Conservation (phyloP, 805 yeast genomes). For the Kodamaea kaohsiungensis region DNA sequence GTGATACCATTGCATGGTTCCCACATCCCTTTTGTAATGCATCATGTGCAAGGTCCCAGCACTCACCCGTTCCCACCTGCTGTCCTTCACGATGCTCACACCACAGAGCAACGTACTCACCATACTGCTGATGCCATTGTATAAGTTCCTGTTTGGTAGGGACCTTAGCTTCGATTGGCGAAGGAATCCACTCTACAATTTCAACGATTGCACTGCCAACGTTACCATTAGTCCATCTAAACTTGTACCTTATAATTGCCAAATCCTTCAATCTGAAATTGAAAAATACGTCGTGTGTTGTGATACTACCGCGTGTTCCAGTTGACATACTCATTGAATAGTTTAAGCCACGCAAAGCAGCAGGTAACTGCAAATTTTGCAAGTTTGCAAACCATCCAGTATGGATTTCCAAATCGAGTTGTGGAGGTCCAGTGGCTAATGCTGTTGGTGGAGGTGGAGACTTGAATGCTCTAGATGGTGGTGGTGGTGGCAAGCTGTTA, state of each 20-base stretch:
- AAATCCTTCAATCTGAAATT: conserved; percentile 45
- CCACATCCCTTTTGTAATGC: conserved; percentile 58
- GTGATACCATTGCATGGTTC: conserved; percentile 54
- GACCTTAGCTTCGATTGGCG: conserved; percentile 36
- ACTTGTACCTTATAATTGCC: conserved; percentile 32
- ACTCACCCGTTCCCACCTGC: conserved; percentile 56
- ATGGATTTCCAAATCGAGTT: conserved; percentile 42
- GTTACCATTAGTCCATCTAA: conserved; percentile 42
- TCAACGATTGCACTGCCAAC: conserved; percentile 22
- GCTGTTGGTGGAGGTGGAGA: conserved; percentile 23
- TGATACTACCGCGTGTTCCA: conserved; percentile 12
- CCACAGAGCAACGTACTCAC: conserved; percentile 59
- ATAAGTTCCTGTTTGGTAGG: conserved; percentile 35
- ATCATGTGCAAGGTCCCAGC: conserved; percentile 61
- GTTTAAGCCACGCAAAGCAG: conserved; percentile 35
- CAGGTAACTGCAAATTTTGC: conserved; percentile 35
- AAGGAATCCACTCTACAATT: conserved; percentile 38
- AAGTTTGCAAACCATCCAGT: conserved; percentile 49
- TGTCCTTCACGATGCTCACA: conserved; percentile 48
- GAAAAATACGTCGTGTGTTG: conserved; percentile 25
- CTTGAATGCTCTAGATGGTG: conserved; percentile 28
- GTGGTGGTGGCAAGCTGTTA: conserved; percentile 27
- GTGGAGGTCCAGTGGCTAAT: conserved; percentile 26
- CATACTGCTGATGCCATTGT: conserved; percentile 38
- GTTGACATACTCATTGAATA: conserved; percentile 17